These are phyloP conservation scores for Boletus rubescentipes DNA, from an alignment of 768 basidiomycete species.

Conservation along the genomic window DNA sequence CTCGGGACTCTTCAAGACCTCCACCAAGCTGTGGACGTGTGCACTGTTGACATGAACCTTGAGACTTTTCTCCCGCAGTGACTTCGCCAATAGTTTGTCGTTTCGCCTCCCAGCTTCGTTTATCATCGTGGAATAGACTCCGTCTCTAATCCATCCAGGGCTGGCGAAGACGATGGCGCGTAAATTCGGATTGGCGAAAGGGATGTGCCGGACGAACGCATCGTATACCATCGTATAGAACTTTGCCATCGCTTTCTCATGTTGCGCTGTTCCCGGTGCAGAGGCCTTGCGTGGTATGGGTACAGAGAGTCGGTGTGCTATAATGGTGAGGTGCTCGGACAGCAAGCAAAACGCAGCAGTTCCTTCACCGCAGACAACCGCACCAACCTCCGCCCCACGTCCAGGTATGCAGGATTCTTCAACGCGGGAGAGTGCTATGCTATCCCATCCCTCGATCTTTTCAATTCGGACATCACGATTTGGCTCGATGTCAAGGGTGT, in stretches of 20 bases:
- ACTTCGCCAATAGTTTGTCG: slow-evolving; percentile 79
- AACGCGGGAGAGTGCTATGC: slow-evolving; percentile 75
- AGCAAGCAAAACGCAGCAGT: slow-evolving; percentile 91
- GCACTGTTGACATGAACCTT: slow-evolving; percentile 90
- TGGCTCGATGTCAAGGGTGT: slow-evolving; percentile 90
- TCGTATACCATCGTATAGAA: slow-evolving; percentile 88
- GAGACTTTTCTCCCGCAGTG: slow-evolving; percentile 78
- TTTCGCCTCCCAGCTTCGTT: slow-evolving; percentile 75
- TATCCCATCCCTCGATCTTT: slow-evolving; percentile 91
- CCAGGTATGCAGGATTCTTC: slow-evolving; percentile 92
- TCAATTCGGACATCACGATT: slow-evolving; percentile 90
- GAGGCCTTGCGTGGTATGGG: slow-evolving; percentile 91
- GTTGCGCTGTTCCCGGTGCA: slow-evolving; percentile 73
- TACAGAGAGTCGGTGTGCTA: slow-evolving; percentile 86
- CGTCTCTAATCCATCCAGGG: slow-evolving; percentile 93
- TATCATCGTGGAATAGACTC: slow-evolving; percentile 81
- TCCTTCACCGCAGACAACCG: slow-evolving; percentile 95
- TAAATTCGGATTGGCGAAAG: slow-evolving; percentile 67
- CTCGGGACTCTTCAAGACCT: slow-evolving; percentile 93
- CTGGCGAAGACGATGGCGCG: slow-evolving; percentile 95
- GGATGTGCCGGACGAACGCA: slow-evolving; percentile 87
- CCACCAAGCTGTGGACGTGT: slow-evolving; percentile 94
- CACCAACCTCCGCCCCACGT: slow-evolving; percentile 93
- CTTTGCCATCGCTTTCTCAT: slow-evolving; percentile 86
- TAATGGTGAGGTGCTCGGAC: slow-evolving; percentile 95